Percentiles rank a stretch among this genome's conserved stretches.
Conservation (phyloP, 1,284 basidiomycete genomes). For the Trametes sp. region DNA sequence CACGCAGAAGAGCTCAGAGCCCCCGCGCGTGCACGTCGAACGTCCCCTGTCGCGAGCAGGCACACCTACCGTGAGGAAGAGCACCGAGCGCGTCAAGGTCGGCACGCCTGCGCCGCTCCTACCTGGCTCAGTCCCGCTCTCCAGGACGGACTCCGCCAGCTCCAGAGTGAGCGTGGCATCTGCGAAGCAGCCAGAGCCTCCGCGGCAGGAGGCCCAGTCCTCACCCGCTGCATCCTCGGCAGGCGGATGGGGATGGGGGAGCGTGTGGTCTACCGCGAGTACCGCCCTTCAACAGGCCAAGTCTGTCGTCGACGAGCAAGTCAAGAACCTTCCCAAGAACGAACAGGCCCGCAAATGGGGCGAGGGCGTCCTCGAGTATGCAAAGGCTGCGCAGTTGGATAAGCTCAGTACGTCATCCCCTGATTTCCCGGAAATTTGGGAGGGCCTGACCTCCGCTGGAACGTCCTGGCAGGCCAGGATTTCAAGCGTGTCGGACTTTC, state of each 20-base stretch:
- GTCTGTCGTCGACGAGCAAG: slow-evolving; percentile 90
- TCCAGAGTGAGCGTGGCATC: slow-evolving; percentile 37
- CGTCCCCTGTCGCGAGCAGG: slow-evolving; percentile 70
- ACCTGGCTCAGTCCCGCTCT: slow-evolving; percentile 46
- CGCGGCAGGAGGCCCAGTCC: slow-evolving; percentile 32
- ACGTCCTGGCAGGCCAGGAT: slow-evolving; percentile 71
- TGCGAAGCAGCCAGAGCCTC: slow-evolving; percentile 34
- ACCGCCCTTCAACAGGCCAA: slow-evolving; percentile 89
- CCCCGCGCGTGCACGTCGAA: slow-evolving; percentile 66
- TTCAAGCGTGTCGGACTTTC: slow-evolving; percentile 87
- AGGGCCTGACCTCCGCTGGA: slow-evolving; percentile 7
- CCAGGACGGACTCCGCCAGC: slow-evolving; percentile 42
- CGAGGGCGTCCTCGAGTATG: slow-evolving; percentile 55
- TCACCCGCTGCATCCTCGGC: slow-evolving; percentile 37
- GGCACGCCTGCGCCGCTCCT: slow-evolving; percentile 53
- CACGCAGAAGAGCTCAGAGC: slow-evolving; percentile 86
- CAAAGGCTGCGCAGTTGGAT: slow-evolving; percentile 70
- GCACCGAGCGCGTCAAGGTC: slow-evolving; percentile 77
- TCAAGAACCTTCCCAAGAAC: slow-evolving; percentile 81
- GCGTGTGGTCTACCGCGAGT: slow-evolving; percentile 87
- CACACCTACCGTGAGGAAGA: slow-evolving; percentile 78
- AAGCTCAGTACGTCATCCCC: slow-evolving; percentile 69
- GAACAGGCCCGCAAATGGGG: slow-evolving; percentile 85
- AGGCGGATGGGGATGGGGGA: slow-evolving; percentile 80
- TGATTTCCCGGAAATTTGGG: neutral